phyloP scores from a whole-genome alignment of 2,329 filamentous ascomycete genomes.

The Fusarium neocosmosporiellum region DNA sequence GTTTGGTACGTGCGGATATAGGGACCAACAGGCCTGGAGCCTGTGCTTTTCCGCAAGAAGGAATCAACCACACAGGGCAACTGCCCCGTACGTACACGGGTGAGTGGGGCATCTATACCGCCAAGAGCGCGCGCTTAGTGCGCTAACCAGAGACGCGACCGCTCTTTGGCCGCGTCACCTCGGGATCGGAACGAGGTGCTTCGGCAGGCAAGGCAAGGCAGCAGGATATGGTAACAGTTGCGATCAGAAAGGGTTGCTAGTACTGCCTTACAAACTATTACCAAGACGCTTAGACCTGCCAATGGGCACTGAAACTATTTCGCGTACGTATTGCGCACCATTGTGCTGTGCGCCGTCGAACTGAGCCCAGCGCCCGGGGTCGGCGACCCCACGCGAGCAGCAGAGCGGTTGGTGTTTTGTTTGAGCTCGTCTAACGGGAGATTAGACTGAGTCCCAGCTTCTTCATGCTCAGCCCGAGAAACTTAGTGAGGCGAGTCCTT shows the following conservation, averaged over 20 bases:
- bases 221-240: neutral
- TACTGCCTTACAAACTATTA: neutral
- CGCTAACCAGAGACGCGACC: constrained; percentile 15
- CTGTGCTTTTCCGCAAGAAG: neutral
- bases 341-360: constrained; percentile 21
- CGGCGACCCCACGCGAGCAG: neutral
- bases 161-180: neutral
- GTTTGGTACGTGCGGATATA: constrained; percentile 31
- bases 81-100: constrained; percentile 17
- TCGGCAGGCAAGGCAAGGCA: neutral
- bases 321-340: neutral
- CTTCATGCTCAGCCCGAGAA: neutral
- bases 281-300: neutral
- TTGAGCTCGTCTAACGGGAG: neutral
- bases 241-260: neutral
- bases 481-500: neutral
- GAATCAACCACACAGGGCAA: neutral
- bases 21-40: neutral
- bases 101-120: constrained; percentile 1
- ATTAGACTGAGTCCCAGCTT: constrained; percentile 6
- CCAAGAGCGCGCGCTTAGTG: constrained; percentile 31
- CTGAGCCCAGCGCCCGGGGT: constrained; percentile 30
- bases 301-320: neutral
- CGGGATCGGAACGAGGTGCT: neutral
- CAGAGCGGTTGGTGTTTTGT: neutral